Conservation (phyloP, 805 yeast genomes). For the Ogataea trehaloabstinens region DNA sequence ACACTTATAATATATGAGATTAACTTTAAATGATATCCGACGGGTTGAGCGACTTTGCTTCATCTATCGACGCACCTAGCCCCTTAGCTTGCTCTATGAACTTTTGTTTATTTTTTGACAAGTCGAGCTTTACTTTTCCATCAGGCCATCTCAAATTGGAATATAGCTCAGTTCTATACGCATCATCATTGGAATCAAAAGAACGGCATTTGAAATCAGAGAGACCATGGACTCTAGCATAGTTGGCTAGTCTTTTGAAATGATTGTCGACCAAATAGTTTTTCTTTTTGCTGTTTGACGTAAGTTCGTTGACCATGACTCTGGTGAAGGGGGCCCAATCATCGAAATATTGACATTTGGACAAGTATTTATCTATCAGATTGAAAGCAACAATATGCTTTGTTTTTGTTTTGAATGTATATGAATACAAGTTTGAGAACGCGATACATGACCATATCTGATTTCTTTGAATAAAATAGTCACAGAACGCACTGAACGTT, state of each 20-base stretch:
- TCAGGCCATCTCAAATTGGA: slow-evolving; percentile 20
- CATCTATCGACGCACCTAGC: slow-evolving; percentile 5
- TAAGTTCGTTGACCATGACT: slow-evolving; percentile 12
- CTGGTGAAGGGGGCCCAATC: slow-evolving; percentile 24
- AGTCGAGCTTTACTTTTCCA: slow-evolving; percentile 7
- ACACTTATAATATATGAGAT: background rate
- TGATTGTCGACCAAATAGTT: slow-evolving; percentile 9
- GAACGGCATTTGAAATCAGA: slow-evolving; percentile 16
- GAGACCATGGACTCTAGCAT: slow-evolving; percentile 23
- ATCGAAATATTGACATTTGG: slow-evolving; percentile 22
- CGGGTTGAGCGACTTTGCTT: background rate
- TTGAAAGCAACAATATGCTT: slow-evolving; percentile 15
- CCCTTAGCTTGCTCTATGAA: slow-evolving; percentile 19
- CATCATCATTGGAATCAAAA: slow-evolving; percentile 10
- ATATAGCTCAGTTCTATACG: slow-evolving; percentile 13
- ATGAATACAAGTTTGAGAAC: slow-evolving; percentile 19
- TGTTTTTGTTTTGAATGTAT: slow-evolving; percentile 10
- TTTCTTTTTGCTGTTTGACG: slow-evolving; percentile 6
- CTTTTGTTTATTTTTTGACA: slow-evolving; percentile 11
- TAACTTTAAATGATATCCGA: background rate
- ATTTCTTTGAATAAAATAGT: slow-evolving; percentile 18
- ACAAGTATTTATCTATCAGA: slow-evolving; percentile 19
- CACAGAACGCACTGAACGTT: slow-evolving; percentile 18
- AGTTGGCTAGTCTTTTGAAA: slow-evolving; percentile 18
- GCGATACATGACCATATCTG: slow-evolving; percentile 27